These are phyloP conservation scores for Peterozyma toletana DNA, from an alignment of 805 yeast species.

Conservation along the genomic window DNA sequence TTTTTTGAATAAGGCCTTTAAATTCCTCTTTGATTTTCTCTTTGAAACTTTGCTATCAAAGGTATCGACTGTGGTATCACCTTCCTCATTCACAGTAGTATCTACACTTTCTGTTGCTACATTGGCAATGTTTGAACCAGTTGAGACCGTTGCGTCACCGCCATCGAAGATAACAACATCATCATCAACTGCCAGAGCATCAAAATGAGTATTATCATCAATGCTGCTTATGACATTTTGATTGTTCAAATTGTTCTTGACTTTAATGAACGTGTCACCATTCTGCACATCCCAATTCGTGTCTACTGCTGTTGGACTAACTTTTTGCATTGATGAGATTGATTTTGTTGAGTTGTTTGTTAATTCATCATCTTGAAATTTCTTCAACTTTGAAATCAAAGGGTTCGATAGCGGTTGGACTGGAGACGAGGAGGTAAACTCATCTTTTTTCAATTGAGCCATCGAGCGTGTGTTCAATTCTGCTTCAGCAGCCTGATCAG, in stretches of 20 bases:
- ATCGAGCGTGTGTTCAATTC: not conserved
- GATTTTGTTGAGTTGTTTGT: not conserved
- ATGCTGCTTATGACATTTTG: conserved; percentile 22
- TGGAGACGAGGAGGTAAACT: conserved; percentile 2
- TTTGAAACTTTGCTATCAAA: not conserved
- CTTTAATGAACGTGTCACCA: conserved; percentile 18
- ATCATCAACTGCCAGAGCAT: conserved; percentile 5
- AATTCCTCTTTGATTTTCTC: conserved; percentile 6
- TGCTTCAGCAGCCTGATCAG: too few species aligned
- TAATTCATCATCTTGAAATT: not conserved
- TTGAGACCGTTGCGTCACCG: too few species aligned
- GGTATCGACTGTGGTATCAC: not conserved
- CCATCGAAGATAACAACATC: not conserved
- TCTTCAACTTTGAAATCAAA: conserved; percentile 1
- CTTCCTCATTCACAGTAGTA: not conserved
- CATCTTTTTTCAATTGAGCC: not conserved
- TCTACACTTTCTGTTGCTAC: not conserved
- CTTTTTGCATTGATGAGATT: not conserved
- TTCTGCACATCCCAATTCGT: conserved; percentile 5
- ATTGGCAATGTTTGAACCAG: too few species aligned
- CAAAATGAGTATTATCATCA: conserved; percentile 29
- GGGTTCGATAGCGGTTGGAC: conserved; percentile 3
- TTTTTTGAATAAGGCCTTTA: conserved; percentile 9
- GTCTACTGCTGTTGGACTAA: not conserved
- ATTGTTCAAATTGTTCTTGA: conserved; percentile 8